These are phyloP conservation scores for Fusarium nisikadoi DNA, from an alignment of 2,329 filamentous ascomycete species.

Conservation along the genomic window DNA sequence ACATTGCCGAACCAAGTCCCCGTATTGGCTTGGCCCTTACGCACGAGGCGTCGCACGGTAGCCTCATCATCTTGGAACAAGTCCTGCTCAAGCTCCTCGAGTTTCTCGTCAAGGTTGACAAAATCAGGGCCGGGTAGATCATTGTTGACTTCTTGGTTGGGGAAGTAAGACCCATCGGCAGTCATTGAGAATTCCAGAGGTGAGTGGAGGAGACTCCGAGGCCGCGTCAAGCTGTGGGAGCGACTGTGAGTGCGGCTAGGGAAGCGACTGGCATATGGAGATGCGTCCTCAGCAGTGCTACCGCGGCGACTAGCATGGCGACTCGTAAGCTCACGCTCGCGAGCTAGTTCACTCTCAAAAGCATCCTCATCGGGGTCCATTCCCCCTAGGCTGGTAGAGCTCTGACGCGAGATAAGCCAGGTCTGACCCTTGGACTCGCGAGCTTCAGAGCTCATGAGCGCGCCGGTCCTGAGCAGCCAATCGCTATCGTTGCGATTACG, in stretches of 20 bases:
- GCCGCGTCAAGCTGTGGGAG: constrained; percentile 49
- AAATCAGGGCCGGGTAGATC: constrained; percentile 68
- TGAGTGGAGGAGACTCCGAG: constrained; percentile 55
- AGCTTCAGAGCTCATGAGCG: constrained; percentile 69
- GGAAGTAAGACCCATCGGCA: constrained; percentile 39
- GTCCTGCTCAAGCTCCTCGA: constrained; percentile 65
- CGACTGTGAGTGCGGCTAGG: constrained; percentile 58
- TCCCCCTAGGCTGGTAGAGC: constrained; percentile 69
- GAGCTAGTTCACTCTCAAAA: constrained; percentile 62
- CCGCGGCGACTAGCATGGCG: constrained; percentile 60
- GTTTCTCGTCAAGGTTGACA: constrained; percentile 68
- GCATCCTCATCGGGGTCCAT: constrained; percentile 64
- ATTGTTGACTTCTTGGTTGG: constrained; percentile 43
- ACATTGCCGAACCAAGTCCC: constrained; percentile 69
- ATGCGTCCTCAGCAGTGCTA: constrained; percentile 54
- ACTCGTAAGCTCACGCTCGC: constrained; percentile 61
- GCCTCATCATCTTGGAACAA: constrained; percentile 67
- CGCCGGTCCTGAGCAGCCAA: constrained; percentile 73
- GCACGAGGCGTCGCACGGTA: constrained; percentile 66
- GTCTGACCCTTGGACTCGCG: constrained; percentile 75
- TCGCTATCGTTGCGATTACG: constrained; percentile 64
- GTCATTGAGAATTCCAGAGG: constrained; percentile 54
- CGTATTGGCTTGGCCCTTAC: constrained; percentile 61
- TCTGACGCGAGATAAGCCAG: constrained; percentile 74
- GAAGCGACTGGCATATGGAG: constrained; percentile 56